A percentile compares a stretch with the other conserved stretches of the same genome.
phyloP scores from a whole-genome alignment of 2,329 filamentous ascomycete genomes.

The Penicillium sp. region DNA sequence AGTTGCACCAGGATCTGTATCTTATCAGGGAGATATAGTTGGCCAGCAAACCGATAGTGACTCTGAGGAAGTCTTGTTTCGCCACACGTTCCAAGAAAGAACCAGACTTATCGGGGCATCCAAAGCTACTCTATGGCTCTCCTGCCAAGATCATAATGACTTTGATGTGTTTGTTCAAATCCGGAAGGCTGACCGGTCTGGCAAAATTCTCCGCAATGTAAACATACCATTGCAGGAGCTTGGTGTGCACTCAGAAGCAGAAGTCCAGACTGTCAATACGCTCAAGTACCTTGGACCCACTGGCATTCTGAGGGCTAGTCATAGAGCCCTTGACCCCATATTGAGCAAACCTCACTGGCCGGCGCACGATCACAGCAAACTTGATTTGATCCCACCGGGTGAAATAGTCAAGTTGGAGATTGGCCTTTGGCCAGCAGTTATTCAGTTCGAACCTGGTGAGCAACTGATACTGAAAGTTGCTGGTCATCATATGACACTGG shows the following conservation, averaged over 20 bases:
- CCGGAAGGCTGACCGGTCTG: conserved; percentile 16
- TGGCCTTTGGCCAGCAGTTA: background rate
- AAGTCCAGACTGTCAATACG: conserved; percentile 17
- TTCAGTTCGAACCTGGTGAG: background rate
- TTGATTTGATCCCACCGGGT: background rate
- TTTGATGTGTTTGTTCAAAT: conserved; percentile 25
- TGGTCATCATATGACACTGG: background rate
- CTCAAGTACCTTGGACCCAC: conserved; percentile 22
- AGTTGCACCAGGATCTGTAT: background rate
- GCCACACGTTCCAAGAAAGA: background rate
- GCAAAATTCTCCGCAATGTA: conserved; percentile 13
- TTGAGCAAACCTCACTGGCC: background rate
- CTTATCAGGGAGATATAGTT: background rate
- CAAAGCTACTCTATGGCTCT: conserved; percentile 10
- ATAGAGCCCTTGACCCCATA: background rate
- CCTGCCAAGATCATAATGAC: conserved; percentile 9
- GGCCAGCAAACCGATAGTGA: background rate
- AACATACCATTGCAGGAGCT: conserved; percentile 17
- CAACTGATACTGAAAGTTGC: background rate
- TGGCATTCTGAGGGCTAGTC: conserved; percentile 24
- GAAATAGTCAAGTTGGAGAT: background rate
- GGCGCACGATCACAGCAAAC: background rate
- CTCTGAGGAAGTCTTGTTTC: background rate
- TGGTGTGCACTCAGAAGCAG: background rate
- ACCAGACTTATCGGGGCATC: background rate